phyloP scores from a whole-genome alignment of 2,329 filamentous ascomycete genomes.

The Clarireedia homoeocarpa region DNA sequence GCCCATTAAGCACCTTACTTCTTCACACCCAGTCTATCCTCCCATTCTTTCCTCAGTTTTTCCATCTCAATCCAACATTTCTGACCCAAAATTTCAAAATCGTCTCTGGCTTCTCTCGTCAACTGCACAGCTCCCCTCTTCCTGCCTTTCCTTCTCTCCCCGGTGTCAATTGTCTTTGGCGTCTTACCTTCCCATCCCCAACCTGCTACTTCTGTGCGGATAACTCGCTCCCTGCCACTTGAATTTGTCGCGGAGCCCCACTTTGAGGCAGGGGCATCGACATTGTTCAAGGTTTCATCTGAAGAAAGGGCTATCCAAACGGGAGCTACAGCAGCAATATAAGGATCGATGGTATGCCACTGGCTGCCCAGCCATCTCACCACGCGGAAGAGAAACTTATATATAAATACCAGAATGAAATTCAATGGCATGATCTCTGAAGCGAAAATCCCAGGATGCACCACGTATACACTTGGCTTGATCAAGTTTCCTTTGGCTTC shows the following conservation, averaged over 20 bases:
- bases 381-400: slow-evolving; percentile 60
- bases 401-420: slow-evolving; percentile 60
- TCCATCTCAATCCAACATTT: slow-evolving; percentile 66
- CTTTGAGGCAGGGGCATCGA: slow-evolving; percentile 54
- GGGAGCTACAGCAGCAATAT: slow-evolving; percentile 67
- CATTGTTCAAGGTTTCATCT: slow-evolving; percentile 51
- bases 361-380: slow-evolving; percentile 74
- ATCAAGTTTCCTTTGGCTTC: slow-evolving; percentile 15
- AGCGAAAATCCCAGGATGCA: slow-evolving; percentile 80
- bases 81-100: slow-evolving; percentile 55
- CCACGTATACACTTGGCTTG: slow-evolving; percentile 63
- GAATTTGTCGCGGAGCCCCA: slow-evolving; percentile 73
- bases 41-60: slow-evolving; percentile 59
- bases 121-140: slow-evolving; percentile 49
- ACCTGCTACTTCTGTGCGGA: slow-evolving; percentile 75
- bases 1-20: background rate
- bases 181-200: slow-evolving; percentile 68
- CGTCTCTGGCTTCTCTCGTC: slow-evolving; percentile 50
- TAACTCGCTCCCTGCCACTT: slow-evolving; percentile 51
- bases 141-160: slow-evolving; percentile 48
- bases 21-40: slow-evolving; percentile 28
- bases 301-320: slow-evolving; percentile 71
- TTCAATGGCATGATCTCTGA: slow-evolving; percentile 74
- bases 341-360: slow-evolving; percentile 76
- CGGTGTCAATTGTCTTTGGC: slow-evolving; percentile 33